Evolutionary conservation across 768 basidiomycete species (phyloP), one percentile per base, ranked within the genome.

Genomic region (Sarcomyxa edulis): DNA sequence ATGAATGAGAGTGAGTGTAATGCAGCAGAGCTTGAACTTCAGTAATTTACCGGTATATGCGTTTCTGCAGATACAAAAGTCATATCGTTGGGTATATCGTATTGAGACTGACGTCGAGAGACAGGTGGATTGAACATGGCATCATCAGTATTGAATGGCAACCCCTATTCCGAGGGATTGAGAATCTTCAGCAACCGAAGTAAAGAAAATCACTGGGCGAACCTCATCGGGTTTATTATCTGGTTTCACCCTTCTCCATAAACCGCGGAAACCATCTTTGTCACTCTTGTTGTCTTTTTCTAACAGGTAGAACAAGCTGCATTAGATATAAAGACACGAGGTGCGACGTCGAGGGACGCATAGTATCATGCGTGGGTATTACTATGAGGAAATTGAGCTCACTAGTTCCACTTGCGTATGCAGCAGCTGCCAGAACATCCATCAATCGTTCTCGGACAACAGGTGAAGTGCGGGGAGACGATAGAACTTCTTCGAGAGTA

Each of bases 201-300:
- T 62, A 8, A 12, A 4, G 14, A n/a, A 25, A 19, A 15, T 8
- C 19, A 41, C n/a, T n/a, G n/a, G n/a, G n/a, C 69, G 30, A 26
- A 84, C 84, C 62, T 83, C 73, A 3, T 93, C 89, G 2, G 92
- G 87, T 52, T 90, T 88, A 46, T 86, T 83, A 9, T 66, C 59
- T 7, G 84, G 76, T 51, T 89, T 91, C 24, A 94, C 74, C 51
- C 81, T 84, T 44, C 70, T 72, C 92, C 92, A 96, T 19, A 90
- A 64, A 5, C 71, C 68, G 8, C 78, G 74, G 48, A 92, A 85
- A 14, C 79, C 44, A 68, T 80, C 65, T 52, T 52, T 53, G 52
- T 65, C 58, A 45, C 52, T 53, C 35, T 9, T 35, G 6, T 20
- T 28, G 18, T 19, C 25, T 8, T 22, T 35, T 19, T 30, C 8